Evolutionary conservation across 2,329 filamentous ascomycete species (phyloP), one percentile per base, ranked within the genome.

Genomic region (Diaporthe citriasiana): DNA sequence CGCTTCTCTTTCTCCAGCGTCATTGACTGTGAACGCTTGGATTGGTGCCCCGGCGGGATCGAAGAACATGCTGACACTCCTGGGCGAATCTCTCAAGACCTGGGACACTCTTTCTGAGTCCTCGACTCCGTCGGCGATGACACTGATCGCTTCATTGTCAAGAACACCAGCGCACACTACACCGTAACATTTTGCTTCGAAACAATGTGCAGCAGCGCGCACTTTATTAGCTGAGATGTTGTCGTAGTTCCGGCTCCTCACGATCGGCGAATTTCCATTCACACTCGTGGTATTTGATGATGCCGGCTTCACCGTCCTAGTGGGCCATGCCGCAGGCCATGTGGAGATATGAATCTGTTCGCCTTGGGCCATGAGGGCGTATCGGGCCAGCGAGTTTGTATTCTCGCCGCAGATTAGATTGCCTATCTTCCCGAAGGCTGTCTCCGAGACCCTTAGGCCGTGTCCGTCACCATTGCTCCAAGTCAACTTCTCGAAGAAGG

Each of bases 351-450:
- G 76, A 10, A 76, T 73, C 40, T 76, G 74, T 30, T 74, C 74
- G 30, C 75, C 75, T 33, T 76, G 72, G 13, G 75, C 70, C 60
- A 70, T 68, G 8, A 76, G 42, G 3, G 74, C 57, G 56, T 76
- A 76, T 15, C 70, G 69, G 10, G 74, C 76, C 10, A 76, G 59
- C 17, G 74, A 60, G 56, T 77, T 77, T 12, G 72, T 75, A 33
- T 77, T 77, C 68, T 77, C 76, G n/a, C 76, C 76, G 51, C 76
- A 77, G 57, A 76, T 76, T 12, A 76, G 76, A 19, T 75, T 68
- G 53, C 76, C 75, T 55, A 76, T 53, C 9, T 60, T 50, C 17
- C 76, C 76, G 33, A 76, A 74, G 33, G 66, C 63, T 40, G 76
- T 74, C 51, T 74, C 72, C 50, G 74, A 76, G 13, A 74, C 76